Conservation (phyloP, 345 rosid genomes). For the Syzygium jambos region DNA sequence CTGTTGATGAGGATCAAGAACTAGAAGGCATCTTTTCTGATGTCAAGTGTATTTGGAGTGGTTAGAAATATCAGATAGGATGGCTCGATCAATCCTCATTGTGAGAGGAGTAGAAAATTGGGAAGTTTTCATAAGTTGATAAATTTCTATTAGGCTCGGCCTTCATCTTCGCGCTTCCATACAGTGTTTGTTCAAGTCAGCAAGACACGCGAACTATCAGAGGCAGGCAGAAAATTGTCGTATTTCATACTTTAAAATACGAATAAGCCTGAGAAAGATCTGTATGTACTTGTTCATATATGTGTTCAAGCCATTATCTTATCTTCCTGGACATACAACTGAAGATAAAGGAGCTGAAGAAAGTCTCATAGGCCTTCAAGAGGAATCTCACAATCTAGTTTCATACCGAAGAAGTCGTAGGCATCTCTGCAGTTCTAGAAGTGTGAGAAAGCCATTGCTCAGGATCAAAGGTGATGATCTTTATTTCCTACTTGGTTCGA, state of each 20-base stretch:
- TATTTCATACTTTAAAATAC: background rate
- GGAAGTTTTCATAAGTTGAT: too few relatives aligned
- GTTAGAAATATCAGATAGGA: too few relatives aligned
- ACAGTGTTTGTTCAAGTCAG: too few relatives aligned
- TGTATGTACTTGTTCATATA: background rate
- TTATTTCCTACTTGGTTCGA: background rate
- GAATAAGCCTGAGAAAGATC: background rate
- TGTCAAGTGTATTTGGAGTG: too few relatives aligned
- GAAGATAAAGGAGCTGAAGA: background rate
- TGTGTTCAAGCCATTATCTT: background rate
- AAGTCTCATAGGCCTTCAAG: background rate
- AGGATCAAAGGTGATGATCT: background rate
- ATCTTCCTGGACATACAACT: background rate
- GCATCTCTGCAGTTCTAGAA: background rate
- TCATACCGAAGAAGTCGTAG: background rate
- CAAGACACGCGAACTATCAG: too few relatives aligned
- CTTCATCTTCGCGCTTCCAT: too few relatives aligned
- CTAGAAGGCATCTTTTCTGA: too few relatives aligned
- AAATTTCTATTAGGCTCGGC: too few relatives aligned
- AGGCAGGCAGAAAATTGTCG: too few relatives aligned
- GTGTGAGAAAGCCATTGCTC: background rate
- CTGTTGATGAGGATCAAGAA: too few relatives aligned
- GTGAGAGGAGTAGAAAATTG: too few relatives aligned
- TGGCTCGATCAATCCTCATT: too few relatives aligned
- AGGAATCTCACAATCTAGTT: background rate